These are phyloP conservation scores for Pelagomonas calceolata DNA, from an alignment of 108 stramenopile species.

Conservation along the genomic window DNA sequence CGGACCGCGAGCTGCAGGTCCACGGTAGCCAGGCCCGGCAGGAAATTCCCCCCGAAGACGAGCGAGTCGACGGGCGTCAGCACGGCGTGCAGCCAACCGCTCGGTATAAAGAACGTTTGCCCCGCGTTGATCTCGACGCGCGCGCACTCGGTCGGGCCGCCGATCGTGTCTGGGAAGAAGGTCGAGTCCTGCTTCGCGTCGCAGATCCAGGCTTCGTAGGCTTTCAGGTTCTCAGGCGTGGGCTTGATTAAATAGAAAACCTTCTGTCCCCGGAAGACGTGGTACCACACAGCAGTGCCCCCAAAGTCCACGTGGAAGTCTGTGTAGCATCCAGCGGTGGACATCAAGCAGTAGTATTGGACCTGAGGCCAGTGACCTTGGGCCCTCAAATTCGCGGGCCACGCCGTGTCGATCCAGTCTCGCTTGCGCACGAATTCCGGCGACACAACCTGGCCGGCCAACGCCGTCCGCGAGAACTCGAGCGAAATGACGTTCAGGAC, in stretches of 20 bases:
- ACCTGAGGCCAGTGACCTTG: constrained; percentile 19
- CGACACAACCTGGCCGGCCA: constrained; percentile 33
- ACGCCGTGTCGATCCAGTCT: constrained; percentile 65
- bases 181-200: constrained; percentile 39
- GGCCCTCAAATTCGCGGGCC: constrained; percentile 35
- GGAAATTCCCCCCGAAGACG: constrained; percentile 79
- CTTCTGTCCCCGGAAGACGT: constrained; percentile 68
- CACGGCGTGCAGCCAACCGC: constrained; percentile 87
- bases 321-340: constrained; percentile 63
- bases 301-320: constrained; percentile 94
- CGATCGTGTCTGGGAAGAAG: constrained; percentile 46
- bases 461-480: constrained; percentile 47
- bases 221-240: constrained; percentile 48
- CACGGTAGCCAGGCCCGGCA: constrained; percentile 33
- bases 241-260: constrained; percentile 64
- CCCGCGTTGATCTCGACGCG: constrained; percentile 43
- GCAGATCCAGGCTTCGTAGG: constrained; percentile 69
- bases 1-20: constrained; percentile 48
- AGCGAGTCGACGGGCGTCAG: constrained; percentile 71
- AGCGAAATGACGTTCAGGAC: constrained; percentile 59
- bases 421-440: constrained; percentile 62
- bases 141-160: constrained; percentile 9
- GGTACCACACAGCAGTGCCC: constrained; percentile 86
- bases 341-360: constrained; percentile 77
- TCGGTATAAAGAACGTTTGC: constrained; percentile 71